Evolutionary conservation across 768 basidiomycete genomes (phyloP).

Genomic region (Lentinula detonsa): DNA sequence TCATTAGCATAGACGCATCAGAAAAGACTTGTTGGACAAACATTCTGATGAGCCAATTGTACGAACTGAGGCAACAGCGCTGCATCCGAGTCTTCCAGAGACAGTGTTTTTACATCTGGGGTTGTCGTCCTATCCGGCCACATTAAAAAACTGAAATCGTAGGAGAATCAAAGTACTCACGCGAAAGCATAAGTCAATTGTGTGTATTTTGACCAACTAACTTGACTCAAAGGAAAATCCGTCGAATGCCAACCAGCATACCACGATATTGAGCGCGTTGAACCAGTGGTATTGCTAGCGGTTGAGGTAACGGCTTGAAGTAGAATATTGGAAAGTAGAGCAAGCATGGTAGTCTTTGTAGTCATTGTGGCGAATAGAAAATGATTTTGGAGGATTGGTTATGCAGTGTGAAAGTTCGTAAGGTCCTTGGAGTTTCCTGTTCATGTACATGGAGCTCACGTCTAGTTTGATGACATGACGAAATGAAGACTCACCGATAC

Average conservation of each 20-base stretch:
- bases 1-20: slow-evolving; percentile 17
- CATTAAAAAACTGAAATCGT: background rate
- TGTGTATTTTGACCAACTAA: slow-evolving; percentile 49
- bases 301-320: background rate
- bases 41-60: slow-evolving; percentile 33
- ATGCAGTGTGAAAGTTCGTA: background rate
- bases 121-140: slow-evolving; percentile 30
- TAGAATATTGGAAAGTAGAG: background rate
- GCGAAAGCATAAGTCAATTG: slow-evolving; percentile 57
- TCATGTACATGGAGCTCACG: background rate
- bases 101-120: slow-evolving; percentile 26
- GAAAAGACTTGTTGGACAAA: slow-evolving; percentile 20
- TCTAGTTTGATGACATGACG: background rate
- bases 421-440: background rate
- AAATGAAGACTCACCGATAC: background rate
- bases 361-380: background rate
- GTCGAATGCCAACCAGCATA: slow-evolving; percentile 41
- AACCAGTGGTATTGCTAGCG: background rate
- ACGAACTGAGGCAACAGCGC: slow-evolving; percentile 52
- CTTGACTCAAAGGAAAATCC: slow-evolving; percentile 34
- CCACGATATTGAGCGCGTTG: slow-evolving; percentile 19
- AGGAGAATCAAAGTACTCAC: slow-evolving; percentile 26
- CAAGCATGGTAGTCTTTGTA: background rate
- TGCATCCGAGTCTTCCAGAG: slow-evolving; percentile 36
- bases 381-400: background rate